Base-by-base conservation (phyloP, 2,329 filamentous ascomycete species). In the Fusarium musae region DNA sequence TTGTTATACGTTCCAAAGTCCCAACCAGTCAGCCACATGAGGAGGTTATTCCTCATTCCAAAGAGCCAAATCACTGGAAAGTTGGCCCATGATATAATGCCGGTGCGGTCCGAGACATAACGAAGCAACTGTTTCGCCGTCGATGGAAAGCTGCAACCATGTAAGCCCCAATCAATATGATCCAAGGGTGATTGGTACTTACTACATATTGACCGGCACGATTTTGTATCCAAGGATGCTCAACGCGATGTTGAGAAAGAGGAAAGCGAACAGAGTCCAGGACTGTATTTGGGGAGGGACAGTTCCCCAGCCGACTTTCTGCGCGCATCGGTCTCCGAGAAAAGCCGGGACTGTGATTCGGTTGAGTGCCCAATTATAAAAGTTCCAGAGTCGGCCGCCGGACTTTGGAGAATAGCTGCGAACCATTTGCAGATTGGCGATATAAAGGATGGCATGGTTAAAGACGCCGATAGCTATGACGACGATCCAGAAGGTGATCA, bases 11-110 rank as follows among this genome's bases (percentile, higher is more conserved):
- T 90, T 4, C 86, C 85, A 78, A 91, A 93, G 16, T 88, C 89
- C 91, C 91, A 93, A 0, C 91, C 91, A 0, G 92, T 93, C 1
- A 90, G 78, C 89, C 89, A 92, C 61, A 92, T 82, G 21, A 93
- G 84, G 0, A 90, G 76, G 58, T 93, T 92, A 69, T 93, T 93
- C 15, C 92, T 84, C 77, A 89, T 88, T 1, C 88, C 89, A 72
- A 93, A 93, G 0, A 93, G 79, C 90, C 90, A 93, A 1, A 93
- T 81, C 5, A 92, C 75, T 0, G 90, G 89, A 11, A 93, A 85
- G 70, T 92, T 92, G 8, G 88, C 88, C 72, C 91, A 88, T 0
- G 89, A 88, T 30, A 93, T 84, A 37, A 91, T 87, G 1, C 91
- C 91, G 0, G 90, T 91, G 15, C 91, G 86, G 68, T 92, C 90